Base-by-base conservation (phyloP, 78 protist genomes). In the Guillardia theta region DNA sequence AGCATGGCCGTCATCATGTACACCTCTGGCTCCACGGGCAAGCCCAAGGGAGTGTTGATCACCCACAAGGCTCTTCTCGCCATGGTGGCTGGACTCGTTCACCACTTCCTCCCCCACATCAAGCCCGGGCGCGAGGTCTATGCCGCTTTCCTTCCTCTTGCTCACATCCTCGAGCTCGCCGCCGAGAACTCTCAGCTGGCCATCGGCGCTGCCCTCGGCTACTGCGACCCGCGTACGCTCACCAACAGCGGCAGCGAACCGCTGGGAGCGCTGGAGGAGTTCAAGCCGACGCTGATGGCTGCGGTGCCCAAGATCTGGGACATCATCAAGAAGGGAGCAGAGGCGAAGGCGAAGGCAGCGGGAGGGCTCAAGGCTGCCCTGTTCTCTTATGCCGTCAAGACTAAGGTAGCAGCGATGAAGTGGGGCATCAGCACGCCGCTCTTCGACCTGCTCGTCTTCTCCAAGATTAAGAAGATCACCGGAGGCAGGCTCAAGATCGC, bases 251-350 rank as follows among this genome's bases (percentile, higher is more conserved):
- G 90, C 90, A 0, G 53, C 15, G 90, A 78, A 48, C 90, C 90
- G 44, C 19, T 37, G 18, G 90, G 90, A 0, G 90, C 90, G 18
- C 90, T 78, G 18, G 90, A 37, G 50, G 90, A 78, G 90, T 78
- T 43, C 90, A 37, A 43, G 50, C 90, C 90, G 1, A 78, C 90
- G 37, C 10, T 43, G 53, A 78, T 78, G 9, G 90, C 48, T n/a
- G 90, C 90, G 50, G 90, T 78, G 90, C 90, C 90, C 24, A 78
- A 78, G 90, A 78, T 78, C 90, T 78, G 90, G 88, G 90, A 78
- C 50, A 37, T 78, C 53, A 78, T 78, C 90, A 78, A 78, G 90
- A 78, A 78, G 50, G 90, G 90, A 15, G 90, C 90, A 18, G 90
- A 78, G 90, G 90, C 18, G 53, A 78, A 78, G 90, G 90, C 90